Evolutionary conservation across 2,329 filamentous ascomycete genomes (phyloP).

Genomic region (Cladosporium sp.): DNA sequence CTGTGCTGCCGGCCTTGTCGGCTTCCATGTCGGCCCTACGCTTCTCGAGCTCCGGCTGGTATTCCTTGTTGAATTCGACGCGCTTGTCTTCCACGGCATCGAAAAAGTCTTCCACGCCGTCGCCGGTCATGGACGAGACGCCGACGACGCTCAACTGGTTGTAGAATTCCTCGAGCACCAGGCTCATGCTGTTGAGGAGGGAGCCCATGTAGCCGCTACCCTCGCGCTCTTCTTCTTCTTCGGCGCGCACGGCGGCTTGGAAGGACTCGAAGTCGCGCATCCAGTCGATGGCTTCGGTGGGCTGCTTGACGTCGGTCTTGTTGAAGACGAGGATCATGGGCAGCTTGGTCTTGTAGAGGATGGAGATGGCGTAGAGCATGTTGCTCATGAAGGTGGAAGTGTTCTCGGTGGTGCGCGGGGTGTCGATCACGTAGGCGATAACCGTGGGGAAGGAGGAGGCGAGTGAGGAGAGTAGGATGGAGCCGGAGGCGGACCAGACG

Average conservation of each 20-base stretch:
- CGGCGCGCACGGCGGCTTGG: conserved; percentile 77
- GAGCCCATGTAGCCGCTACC: conserved; percentile 92
- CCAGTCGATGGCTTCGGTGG: conserved; percentile 91
- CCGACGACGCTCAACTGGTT: conserved; percentile 89
- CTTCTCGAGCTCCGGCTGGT: conserved; percentile 86
- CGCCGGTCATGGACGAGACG: conserved; percentile 89
- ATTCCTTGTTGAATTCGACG: conserved; percentile 85
- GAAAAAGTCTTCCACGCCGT: conserved; percentile 92
- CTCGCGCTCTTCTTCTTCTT: conserved; percentile 77
- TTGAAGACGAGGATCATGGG: conserved; percentile 99
- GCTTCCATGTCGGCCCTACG: conserved; percentile 74
- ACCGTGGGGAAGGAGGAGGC: conserved; percentile 95
- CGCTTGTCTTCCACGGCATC: conserved; percentile 83
- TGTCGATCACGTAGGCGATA: conserved; percentile 97
- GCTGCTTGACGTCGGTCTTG: conserved; percentile 94
- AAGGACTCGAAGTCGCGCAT: conserved; percentile 99
- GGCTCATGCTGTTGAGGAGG: conserved; percentile 93
- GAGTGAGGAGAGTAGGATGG: conserved; percentile 88
- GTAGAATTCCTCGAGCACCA: conserved; percentile 98
- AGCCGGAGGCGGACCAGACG: conserved; percentile 94
- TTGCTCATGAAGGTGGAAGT: conserved; percentile 99
- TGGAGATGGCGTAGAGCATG: conserved; percentile 98
- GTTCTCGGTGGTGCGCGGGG: conserved; percentile 85
- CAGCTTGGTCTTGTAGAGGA: conserved; percentile 96
- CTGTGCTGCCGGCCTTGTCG: conserved; percentile 68